A percentile compares a stretch with the other conserved stretches of the same genome.
These are phyloP conservation scores for Hyaloscypha bicolor DNA, from an alignment of 495 filamentous ascomycete genomes.

Conservation along the genomic window DNA sequence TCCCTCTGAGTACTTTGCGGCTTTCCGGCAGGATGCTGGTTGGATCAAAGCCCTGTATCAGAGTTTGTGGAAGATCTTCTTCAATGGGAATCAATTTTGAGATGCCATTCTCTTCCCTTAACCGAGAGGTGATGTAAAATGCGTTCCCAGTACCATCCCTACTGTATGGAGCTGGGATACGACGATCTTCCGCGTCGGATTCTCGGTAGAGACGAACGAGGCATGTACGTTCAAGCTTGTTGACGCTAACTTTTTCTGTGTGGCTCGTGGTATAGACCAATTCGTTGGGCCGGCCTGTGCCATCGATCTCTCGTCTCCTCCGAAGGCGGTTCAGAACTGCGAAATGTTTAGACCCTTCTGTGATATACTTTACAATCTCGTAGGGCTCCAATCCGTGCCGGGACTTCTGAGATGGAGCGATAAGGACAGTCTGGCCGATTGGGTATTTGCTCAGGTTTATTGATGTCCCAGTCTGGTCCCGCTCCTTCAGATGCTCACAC, in stretches of 20 bases:
- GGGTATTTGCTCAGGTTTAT: constrained; percentile 30
- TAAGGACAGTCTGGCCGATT: constrained; percentile 60
- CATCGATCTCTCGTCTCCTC: constrained; percentile 45
- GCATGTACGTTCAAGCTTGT: constrained; percentile 55
- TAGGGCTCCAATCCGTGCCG: constrained; percentile 52
- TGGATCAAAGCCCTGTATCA: constrained; percentile 62
- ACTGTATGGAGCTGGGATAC: constrained; percentile 64
- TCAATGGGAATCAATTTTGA: constrained; percentile 20
- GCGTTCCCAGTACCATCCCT: constrained; percentile 62
- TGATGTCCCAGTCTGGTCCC: neutral
- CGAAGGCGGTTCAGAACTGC: constrained; percentile 49
- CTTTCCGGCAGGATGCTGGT: neutral
- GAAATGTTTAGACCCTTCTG: constrained; percentile 33
- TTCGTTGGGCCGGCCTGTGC: constrained; percentile 59
- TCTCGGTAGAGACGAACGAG: constrained; percentile 56
- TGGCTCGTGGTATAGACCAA: constrained; percentile 56
- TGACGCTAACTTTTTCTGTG: constrained; percentile 39
- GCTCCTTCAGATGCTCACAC: constrained; percentile 36
- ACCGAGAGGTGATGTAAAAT: constrained; percentile 58
- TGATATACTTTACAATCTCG: constrained; percentile 50
- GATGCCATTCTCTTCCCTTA: constrained; percentile 22
- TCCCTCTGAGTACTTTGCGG: constrained; percentile 45
- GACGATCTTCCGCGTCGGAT: constrained; percentile 34
- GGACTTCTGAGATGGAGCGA: constrained; percentile 27
- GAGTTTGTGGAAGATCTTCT: constrained; percentile 23